Evolutionary conservation across 805 yeast genomes (phyloP), one percentile per base, ranked within the genome.

Genomic region (Yarrowia keelungensis): DNA sequence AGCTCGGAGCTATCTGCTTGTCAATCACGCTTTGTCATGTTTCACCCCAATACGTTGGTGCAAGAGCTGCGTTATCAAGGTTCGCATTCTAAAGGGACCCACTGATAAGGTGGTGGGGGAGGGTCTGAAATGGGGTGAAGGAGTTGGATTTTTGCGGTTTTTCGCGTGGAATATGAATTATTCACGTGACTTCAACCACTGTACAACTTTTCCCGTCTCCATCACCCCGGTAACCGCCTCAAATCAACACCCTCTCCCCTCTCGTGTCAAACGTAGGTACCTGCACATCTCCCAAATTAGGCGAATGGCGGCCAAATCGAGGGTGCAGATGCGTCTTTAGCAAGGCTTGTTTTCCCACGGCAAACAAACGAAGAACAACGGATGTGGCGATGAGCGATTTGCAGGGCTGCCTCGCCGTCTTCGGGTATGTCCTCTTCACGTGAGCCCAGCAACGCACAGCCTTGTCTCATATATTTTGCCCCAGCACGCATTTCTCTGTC

Each of bases 1-100:
- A 26, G 32, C 32, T 26, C 32, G 32, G 32, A 5, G 32, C 32
- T 38, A 38, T 38, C 39, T 2, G 10, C 39, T 10, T 49, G 14
- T 46, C 15, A 8, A 9, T 5, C n/a, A 5, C n/a, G 32, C 26
- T 16, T 51, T 51, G 42, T 36, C 58, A 16, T 51, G 42, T 36
- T 51, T 51, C 58, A 51, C n/a, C 7, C 42, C 42, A 32, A 32
- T 49, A 49, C 54, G 53, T 49, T 8, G 10, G 47, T 4, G 16
- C 51, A 14, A 19, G 14, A 11, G 10, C 32, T 5, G 3, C 19
- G 59, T 53, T 53, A 53, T 53, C 59, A 38, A 53, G 59, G 59
- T 53, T 53, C 19, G 35, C 45, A 39, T 53, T 53, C 59, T 39
- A 8, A 53, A 39, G 39, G 36, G 59, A 39, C 45, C 59, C 59